phyloP scores from a whole-genome alignment of 495 filamentous ascomycete species.

The Penicillium taxi region DNA sequence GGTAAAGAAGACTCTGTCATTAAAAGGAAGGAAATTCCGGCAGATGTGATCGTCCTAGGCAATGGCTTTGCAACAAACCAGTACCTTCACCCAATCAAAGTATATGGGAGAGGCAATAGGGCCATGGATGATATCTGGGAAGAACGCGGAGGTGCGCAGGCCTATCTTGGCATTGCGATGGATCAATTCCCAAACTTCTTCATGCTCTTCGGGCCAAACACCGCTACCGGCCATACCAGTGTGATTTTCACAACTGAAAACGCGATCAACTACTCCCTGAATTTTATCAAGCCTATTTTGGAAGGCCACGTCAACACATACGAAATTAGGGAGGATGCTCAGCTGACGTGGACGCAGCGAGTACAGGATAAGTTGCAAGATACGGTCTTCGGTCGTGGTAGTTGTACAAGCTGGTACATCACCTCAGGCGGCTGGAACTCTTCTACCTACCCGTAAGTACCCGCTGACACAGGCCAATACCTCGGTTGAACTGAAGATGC shows the following conservation, averaged over 20 bases:
- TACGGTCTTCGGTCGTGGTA: constrained; percentile 45
- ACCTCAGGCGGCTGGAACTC: constrained; percentile 52
- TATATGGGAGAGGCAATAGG: constrained; percentile 39
- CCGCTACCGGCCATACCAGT: constrained; percentile 53
- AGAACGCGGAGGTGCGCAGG: constrained; percentile 51
- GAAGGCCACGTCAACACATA: constrained; percentile 32
- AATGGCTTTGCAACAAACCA: constrained; percentile 48
- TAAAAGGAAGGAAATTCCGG: constrained; percentile 39
- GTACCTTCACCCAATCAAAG: constrained; percentile 28
- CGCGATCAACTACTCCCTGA: constrained; percentile 43
- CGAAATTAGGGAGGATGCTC: constrained; percentile 45
- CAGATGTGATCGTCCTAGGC: constrained; percentile 52
- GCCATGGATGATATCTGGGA: constrained; percentile 48
- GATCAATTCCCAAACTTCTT: constrained; percentile 65
- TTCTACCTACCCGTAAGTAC: constrained; percentile 49
- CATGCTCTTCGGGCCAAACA: constrained; percentile 59
- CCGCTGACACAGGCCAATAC: background rate
- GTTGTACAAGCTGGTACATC: constrained; percentile 53
- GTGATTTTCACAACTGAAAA: constrained; percentile 56
- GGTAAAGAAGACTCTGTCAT: constrained; percentile 20
- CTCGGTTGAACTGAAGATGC: background rate
- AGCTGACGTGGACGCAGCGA: constrained; percentile 44
- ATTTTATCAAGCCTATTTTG: constrained; percentile 37
- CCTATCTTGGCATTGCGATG: constrained; percentile 57
- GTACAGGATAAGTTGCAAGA: constrained; percentile 46